Conservation (phyloP, 2,329 filamentous ascomycete genomes). For the Cyanodermella asteris region DNA sequence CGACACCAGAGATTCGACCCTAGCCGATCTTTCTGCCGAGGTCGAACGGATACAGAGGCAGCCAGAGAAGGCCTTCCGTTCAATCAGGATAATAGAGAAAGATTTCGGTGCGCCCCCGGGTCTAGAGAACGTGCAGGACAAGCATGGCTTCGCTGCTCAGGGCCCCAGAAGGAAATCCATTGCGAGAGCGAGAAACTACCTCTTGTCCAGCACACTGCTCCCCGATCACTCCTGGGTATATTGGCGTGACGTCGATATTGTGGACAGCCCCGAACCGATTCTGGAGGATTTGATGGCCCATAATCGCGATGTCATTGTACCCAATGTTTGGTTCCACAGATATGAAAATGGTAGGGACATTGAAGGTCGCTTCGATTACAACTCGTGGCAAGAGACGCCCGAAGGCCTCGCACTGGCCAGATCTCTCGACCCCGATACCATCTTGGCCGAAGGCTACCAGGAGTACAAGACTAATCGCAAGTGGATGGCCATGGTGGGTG, state of each 20-base stretch:
- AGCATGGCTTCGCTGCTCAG: constrained; percentile 72
- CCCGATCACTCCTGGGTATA: constrained; percentile 96
- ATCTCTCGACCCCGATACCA: constrained; percentile 50
- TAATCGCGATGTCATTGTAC: constrained; percentile 78
- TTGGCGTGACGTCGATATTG: constrained; percentile 94
- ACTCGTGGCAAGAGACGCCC: constrained; percentile 92
- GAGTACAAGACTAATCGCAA: constrained; percentile 77
- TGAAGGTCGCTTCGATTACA: constrained; percentile 96
- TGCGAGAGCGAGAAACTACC: constrained; percentile 77
- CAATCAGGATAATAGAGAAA: constrained; percentile 70
- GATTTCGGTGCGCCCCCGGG: constrained; percentile 60
- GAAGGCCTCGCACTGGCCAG: constrained; percentile 56
- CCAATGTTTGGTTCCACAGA: constrained; percentile 92
- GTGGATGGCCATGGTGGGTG: constrained; percentile 78
- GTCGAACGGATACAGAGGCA: constrained; percentile 71
- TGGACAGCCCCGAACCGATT: constrained; percentile 68
- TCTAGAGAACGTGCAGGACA: constrained; percentile 59
- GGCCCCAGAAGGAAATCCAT: constrained; percentile 77
- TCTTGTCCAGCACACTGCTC: constrained; percentile 65
- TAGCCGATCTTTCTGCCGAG: constrained; percentile 67
- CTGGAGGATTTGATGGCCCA: constrained; percentile 91
- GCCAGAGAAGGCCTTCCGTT: constrained; percentile 64
- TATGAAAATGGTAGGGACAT: constrained; percentile 65
- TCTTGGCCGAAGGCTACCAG: constrained; percentile 50
- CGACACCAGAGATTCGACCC: constrained; percentile 76